Percentiles rank a stretch among this genome's conserved stretches.
phyloP scores from a whole-genome alignment of 805 yeast species.

The Kuraishia floccosa region DNA sequence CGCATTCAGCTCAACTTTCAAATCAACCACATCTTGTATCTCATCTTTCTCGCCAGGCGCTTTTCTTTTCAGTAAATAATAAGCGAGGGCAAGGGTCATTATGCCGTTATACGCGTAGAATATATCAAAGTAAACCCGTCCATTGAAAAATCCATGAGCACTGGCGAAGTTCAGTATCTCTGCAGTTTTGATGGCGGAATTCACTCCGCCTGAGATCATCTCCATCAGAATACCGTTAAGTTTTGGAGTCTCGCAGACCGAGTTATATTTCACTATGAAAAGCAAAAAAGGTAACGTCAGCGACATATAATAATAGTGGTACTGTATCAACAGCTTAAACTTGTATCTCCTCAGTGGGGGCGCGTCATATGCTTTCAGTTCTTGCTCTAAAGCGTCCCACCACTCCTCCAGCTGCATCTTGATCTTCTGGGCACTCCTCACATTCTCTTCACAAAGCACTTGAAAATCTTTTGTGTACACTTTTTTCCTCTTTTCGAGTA shows the following conservation, averaged over 20 bases:
- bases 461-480: constrained; percentile 19
- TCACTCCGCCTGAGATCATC: constrained; percentile 26
- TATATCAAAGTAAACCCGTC: constrained; percentile 22
- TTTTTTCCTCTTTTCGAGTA: constrained; percentile 25
- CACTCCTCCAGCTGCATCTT: constrained; percentile 22
- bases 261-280: constrained; percentile 23
- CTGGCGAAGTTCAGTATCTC: constrained; percentile 22
- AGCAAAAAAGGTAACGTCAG: constrained; percentile 31
- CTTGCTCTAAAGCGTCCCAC: constrained; percentile 19
- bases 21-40: constrained; percentile 17
- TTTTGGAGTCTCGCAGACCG: constrained; percentile 21
- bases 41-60: constrained; percentile 8
- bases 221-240: constrained; percentile 29
- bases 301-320: constrained; percentile 27
- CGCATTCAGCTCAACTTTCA: constrained; percentile 14
- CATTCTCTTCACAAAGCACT: constrained; percentile 25
- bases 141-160: constrained; percentile 22
- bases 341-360: constrained; percentile 24
- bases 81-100: constrained; percentile 19
- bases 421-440: constrained; percentile 26
- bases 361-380: constrained; percentile 19
- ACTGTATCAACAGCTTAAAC: constrained; percentile 27
- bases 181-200: constrained; percentile 26
- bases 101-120: constrained; percentile 23
- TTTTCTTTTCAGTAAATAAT: constrained; percentile 13